Base-by-base conservation (phyloP, 1,284 basidiomycete genomes). In the Rhodotorula sp. region DNA sequence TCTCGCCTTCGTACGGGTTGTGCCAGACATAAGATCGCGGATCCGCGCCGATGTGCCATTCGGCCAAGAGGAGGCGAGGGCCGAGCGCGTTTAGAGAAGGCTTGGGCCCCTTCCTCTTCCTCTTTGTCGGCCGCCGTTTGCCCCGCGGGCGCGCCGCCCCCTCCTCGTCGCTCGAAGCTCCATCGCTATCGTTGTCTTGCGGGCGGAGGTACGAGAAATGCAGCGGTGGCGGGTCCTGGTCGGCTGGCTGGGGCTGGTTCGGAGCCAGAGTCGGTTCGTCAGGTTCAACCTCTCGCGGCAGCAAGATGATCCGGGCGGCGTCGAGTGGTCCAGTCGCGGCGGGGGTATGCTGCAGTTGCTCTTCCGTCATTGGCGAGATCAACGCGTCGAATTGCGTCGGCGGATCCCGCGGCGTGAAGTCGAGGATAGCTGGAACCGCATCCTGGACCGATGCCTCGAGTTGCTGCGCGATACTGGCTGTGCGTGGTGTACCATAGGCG, bases 1-100 rank as follows among this genome's bases (percentile, higher is more conserved):
- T 58, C 29, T 70, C 61, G 48, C 49, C 62, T 8, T 67, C 66
- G 68, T 77, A 77, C 31, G 70, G 71, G 62, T 71, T 73, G n/a
- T 39, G 23, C 76, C 76, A 77, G 2, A 43, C 49, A 64, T 77
- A 77, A 20, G 60, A 49, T 21, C 62, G 65, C 12, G 73, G 76
- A 29, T 77, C 71, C 5, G 69, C 54, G 6, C 73, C 76, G 62
- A 73, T 52, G 57, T 73, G 69, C 76, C 76, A 77, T 39, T 77
- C 76, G 43, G 66, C 68, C 16, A 75, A 49, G 18, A 77, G 46
- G 15, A 70, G 47, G 5, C 73, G 62, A 21, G 71, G 56, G 29
- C 75, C 75, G 29, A 18, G 62, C 47, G 20, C 59, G 3, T 51
- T 43, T 31, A 75, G 62, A 4, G 64, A 58, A 3, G 69, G 67